These are phyloP conservation scores for Panicum virgatum DNA, from an alignment of 202 grass and related monocot genomes.

Conservation along the genomic window DNA sequence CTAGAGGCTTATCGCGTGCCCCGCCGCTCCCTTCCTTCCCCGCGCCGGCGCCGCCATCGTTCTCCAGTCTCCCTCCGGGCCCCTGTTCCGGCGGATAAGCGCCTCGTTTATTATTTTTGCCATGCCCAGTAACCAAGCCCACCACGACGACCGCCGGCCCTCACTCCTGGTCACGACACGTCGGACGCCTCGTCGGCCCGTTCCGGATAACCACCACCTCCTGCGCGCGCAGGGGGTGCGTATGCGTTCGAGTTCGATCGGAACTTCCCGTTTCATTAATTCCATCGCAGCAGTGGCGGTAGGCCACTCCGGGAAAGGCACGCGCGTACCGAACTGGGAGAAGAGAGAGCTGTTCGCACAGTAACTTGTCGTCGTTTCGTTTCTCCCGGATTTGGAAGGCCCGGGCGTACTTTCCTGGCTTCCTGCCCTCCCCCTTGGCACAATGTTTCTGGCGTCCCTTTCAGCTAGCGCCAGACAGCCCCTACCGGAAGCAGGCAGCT, in stretches of 20 bases:
- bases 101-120: not conserved
- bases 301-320: constrained; percentile 36
- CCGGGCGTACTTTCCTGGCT: too few relatives aligned
- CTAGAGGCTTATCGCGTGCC: not conserved
- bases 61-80: not conserved
- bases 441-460: not conserved
- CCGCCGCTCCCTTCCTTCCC: not conserved
- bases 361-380: not conserved
- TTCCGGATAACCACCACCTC: constrained; percentile 21
- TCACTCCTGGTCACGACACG: constrained; percentile 4
- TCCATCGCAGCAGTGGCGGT: not conserved
- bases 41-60: not conserved
- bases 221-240: not conserved
- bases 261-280: not conserved
- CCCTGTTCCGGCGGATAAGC: not conserved
- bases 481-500: not conserved
- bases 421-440: not conserved
- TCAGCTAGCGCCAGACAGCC: not conserved
- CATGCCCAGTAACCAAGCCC: not conserved
- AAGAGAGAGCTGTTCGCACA: not conserved
- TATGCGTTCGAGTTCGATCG: not conserved
- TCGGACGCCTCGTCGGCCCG: not conserved
- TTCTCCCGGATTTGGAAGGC: not conserved
- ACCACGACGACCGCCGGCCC: not conserved
- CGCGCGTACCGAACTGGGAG: constrained; percentile 1